Evolutionary conservation across 768 basidiomycete species (phyloP).

Genomic region (Hortiboletus flavorubellus): DNA sequence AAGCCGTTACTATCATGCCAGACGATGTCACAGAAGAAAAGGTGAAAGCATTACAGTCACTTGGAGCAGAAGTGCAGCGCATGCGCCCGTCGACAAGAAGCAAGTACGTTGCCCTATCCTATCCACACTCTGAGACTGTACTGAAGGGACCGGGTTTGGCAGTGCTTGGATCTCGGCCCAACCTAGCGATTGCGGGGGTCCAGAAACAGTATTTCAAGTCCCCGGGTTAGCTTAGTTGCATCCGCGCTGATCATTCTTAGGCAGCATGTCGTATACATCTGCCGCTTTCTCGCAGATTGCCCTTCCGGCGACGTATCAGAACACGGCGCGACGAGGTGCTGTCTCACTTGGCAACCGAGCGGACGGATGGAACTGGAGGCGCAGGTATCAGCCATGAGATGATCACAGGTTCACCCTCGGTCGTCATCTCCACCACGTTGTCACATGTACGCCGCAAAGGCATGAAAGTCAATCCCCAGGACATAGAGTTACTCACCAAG

Average conservation of each 20-base stretch:
- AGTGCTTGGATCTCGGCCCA: too few relatives aligned
- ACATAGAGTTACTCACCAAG: slow-evolving; percentile 43
- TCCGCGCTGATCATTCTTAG: neutral
- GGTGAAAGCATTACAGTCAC: too few relatives aligned
- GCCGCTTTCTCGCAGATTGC: neutral
- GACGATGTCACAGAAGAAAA: too few relatives aligned
- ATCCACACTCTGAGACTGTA: too few relatives aligned
- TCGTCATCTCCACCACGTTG: slow-evolving; percentile 53
- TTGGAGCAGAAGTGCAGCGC: too few relatives aligned
- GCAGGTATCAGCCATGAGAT: slow-evolving; percentile 32
- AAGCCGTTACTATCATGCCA: too few relatives aligned
- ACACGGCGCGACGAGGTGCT: slow-evolving; percentile 81
- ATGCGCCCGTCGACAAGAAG: too few relatives aligned
- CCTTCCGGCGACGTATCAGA: slow-evolving; percentile 43
- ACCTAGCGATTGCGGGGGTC: too few relatives aligned
- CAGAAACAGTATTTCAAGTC: too few relatives aligned
- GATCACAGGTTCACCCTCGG: slow-evolving; percentile 43
- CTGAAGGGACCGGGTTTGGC: too few relatives aligned
- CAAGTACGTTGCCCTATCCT: too few relatives aligned
- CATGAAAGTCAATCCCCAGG: slow-evolving; percentile 32
- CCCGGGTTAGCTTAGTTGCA: too few relatives aligned
- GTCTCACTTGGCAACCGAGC: slow-evolving; percentile 59
- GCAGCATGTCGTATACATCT: slow-evolving; percentile 61
- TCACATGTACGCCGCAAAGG: slow-evolving; percentile 40
- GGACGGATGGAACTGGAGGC: slow-evolving; percentile 11